A percentile compares a stretch with the other conserved stretches of the same genome.
Conservation (phyloP, 306 rosid species). For the Arachis hypogaea region DNA sequence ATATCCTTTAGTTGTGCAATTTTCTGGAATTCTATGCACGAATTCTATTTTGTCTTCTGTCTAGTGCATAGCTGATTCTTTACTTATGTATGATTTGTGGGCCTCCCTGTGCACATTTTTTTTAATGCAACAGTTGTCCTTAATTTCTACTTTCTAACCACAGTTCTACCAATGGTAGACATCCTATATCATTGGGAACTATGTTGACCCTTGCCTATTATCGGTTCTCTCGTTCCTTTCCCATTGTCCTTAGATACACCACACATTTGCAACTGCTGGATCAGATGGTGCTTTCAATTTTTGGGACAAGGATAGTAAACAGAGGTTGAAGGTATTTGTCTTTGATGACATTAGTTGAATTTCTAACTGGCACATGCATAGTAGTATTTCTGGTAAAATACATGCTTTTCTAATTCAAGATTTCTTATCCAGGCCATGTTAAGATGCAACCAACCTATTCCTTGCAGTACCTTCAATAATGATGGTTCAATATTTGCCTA, state of each 20-base stretch:
- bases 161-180: slow-evolving; percentile 7
- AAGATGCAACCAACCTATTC: slow-evolving; percentile 89
- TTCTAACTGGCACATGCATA: slow-evolving; percentile 14
- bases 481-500: slow-evolving; percentile 94
- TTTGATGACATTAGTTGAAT: slow-evolving; percentile 9
- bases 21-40: background rate
- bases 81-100: background rate
- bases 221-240: slow-evolving; percentile 8
- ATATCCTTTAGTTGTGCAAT: slow-evolving; percentile 7
- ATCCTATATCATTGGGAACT: slow-evolving; percentile 20
- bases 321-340: slow-evolving; percentile 82
- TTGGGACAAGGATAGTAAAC: slow-evolving; percentile 98
- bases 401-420: slow-evolving; percentile 32
- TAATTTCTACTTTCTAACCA: slow-evolving; percentile 6
- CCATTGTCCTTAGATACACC: slow-evolving; percentile 66
- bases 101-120: background rate
- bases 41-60: slow-evolving; percentile 21
- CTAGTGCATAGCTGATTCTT: background rate
- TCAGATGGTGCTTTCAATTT: slow-evolving; percentile 95
- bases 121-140: slow-evolving; percentile 7
- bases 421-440: slow-evolving; percentile 70
- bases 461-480: slow-evolving; percentile 79
- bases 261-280: slow-evolving; percentile 96
- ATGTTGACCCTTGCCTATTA: slow-evolving; percentile 16
- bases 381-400: slow-evolving; percentile 24